Percentiles rank a stretch among this genome's conserved stretches.
These are phyloP conservation scores for Micractinium conductrix DNA, from an alignment of 139 green algal species.

Conservation along the genomic window DNA sequence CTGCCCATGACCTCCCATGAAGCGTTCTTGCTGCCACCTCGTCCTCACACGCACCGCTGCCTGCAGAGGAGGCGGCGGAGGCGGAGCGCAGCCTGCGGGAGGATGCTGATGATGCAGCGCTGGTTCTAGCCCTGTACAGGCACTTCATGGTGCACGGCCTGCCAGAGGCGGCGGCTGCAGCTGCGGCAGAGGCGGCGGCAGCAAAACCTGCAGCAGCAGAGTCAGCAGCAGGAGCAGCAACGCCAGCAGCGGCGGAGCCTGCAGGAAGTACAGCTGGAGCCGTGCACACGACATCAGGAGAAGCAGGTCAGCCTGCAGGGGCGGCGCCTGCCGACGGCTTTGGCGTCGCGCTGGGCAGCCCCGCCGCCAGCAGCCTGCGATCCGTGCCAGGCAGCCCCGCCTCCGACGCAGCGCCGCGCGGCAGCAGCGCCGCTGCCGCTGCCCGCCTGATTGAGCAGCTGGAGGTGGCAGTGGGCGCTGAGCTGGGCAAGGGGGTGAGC, in stretches of 20 bases:
- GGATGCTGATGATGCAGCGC: neutral
- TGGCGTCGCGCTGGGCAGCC: neutral
- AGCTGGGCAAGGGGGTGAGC: neutral
- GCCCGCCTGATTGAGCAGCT: conserved; percentile 2
- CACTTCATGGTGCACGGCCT: conserved; percentile 1
- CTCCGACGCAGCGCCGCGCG: neutral
- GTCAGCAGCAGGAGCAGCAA: neutral
- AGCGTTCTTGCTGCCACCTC: too few relatives aligned
- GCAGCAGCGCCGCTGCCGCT: neutral
- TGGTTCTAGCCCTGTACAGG: neutral
- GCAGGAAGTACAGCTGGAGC: neutral
- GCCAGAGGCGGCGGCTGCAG: neutral
- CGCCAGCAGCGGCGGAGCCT: neutral
- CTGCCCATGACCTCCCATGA: too few relatives aligned
- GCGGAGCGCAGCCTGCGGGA: neutral
- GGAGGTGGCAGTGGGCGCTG: neutral
- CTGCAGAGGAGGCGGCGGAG: neutral
- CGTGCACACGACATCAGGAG: neutral
- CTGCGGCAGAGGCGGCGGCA: neutral
- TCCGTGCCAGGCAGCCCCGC: too few relatives aligned
- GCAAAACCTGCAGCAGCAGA: neutral
- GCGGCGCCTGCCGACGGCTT: neutral
- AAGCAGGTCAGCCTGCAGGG: neutral
- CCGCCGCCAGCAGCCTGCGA: too few relatives aligned
- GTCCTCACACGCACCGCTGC: too few relatives aligned